Conservation (phyloP, 352 stramenopile genomes). For the Globisporangium iwayamae region DNA sequence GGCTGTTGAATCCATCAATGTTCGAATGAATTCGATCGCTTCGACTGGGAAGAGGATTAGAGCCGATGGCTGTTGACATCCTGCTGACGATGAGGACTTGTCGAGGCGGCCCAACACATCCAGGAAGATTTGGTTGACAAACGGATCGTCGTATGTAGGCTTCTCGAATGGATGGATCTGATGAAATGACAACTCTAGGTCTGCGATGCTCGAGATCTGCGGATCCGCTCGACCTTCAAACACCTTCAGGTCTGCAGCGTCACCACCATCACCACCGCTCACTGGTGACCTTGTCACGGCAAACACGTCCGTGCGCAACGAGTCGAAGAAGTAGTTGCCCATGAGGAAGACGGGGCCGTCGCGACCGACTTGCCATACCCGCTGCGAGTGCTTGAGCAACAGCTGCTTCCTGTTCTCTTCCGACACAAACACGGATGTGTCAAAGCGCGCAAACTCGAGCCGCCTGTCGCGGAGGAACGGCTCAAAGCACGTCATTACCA, state of each 20-base stretch:
- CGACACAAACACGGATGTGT: slow-evolving; percentile 45
- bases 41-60: slow-evolving; percentile 71
- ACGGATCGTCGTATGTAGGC: slow-evolving; percentile 32
- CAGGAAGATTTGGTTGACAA: slow-evolving; percentile 39
- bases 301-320: slow-evolving; percentile 67
- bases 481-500: slow-evolving; percentile 59
- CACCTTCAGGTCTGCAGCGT: slow-evolving; percentile 15
- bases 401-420: slow-evolving; percentile 26
- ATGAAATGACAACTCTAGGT: slow-evolving; percentile 46
- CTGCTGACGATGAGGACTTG: not conserved
- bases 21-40: slow-evolving; percentile 49
- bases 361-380: slow-evolving; percentile 36
- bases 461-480: slow-evolving; percentile 30
- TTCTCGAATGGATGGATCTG: slow-evolving; percentile 19
- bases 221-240: slow-evolving; percentile 43
- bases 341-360: slow-evolving; percentile 67
- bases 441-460: slow-evolving; percentile 73
- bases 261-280: not conserved
- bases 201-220: slow-evolving; percentile 37
- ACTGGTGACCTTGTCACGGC: slow-evolving; percentile 23
- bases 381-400: slow-evolving; percentile 24
- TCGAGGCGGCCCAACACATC: slow-evolving; percentile 28
- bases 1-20: slow-evolving; percentile 18
- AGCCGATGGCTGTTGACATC: slow-evolving; percentile 21
- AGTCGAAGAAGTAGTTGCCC: slow-evolving; percentile 84